Evolutionary conservation across 2,329 filamentous ascomycete species (phyloP).

Genomic region (Ophiostoma novo-ulmi): DNA sequence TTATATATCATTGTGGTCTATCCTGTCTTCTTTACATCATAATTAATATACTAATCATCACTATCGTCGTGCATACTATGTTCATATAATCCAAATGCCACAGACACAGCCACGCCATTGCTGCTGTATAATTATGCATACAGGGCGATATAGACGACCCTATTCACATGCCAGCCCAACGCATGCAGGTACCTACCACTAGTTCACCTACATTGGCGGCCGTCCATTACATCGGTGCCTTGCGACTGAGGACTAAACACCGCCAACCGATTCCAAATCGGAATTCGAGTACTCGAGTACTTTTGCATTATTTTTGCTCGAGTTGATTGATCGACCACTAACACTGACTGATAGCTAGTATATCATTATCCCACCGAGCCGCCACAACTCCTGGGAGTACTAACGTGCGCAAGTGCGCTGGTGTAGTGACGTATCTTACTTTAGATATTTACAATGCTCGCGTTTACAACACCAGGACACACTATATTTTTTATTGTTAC

Average conservation of each 20-base stretch:
- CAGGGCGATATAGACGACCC: neutral
- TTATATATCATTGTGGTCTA: too few relatives aligned
- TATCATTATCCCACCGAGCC: neutral
- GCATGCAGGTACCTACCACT: conserved; percentile 1
- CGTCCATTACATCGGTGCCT: neutral
- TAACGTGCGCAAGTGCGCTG: neutral
- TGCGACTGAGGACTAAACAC: neutral
- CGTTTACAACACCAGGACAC: neutral
- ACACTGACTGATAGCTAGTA: neutral
- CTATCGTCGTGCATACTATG: too few relatives aligned
- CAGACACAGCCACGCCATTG: neutral
- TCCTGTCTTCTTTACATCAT: too few relatives aligned
- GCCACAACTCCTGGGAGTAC: neutral
- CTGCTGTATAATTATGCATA: neutral
- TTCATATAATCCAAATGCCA: too few relatives aligned
- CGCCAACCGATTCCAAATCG: neutral
- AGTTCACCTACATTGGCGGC: neutral
- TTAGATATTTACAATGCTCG: neutral
- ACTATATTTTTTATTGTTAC: neutral
- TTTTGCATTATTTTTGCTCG: neutral
- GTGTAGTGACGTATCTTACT: neutral
- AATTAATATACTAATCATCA: too few relatives aligned
- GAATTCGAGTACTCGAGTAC: neutral
- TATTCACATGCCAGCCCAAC: neutral
- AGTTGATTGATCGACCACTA: conserved; percentile 2